phyloP scores from a whole-genome alignment of 169 alveolate genomes.

The Ichthyophthirius multifiliis region DNA sequence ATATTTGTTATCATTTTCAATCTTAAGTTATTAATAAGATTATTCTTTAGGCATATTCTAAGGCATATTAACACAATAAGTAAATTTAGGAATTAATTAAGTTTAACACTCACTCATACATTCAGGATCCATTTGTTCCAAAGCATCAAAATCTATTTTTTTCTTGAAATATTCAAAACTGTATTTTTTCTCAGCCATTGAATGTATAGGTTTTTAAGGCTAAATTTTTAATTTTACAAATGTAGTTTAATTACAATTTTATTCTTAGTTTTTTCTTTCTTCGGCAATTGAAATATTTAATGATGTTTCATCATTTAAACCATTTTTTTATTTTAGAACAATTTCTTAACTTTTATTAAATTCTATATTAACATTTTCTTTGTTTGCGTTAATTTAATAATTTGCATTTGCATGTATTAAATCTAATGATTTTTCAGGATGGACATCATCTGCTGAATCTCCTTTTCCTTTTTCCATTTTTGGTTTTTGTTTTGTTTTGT shows the following conservation, averaged over 20 bases:
- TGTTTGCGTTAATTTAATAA: no score
- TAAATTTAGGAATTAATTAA: neutral
- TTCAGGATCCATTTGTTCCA: slow-evolving; percentile 10
- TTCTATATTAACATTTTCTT: no score
- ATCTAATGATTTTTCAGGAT: slow-evolving; percentile 4
- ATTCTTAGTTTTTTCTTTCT: neutral
- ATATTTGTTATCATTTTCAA: neutral
- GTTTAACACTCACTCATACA: slow-evolving; percentile 6
- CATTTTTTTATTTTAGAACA: no score
- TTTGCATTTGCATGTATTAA: no score
- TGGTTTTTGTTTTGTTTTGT: no score
- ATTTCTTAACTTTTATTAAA: no score
- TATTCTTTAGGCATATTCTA: neutral
- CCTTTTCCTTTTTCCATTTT: neutral
- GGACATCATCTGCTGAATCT: slow-evolving; percentile 9
- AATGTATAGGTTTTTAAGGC: neutral
- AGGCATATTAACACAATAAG: slow-evolving; percentile 4
- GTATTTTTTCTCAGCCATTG: slow-evolving; percentile 1
- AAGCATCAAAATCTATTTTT: neutral
- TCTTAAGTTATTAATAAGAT: neutral
- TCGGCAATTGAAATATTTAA: neutral
- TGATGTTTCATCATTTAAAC: neutral
- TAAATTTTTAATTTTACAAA: neutral
- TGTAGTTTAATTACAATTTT: neutral
- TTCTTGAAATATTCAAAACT: neutral